phyloP scores from a whole-genome alignment of 306 rosid genomes.

The Cicer judaicum region DNA sequence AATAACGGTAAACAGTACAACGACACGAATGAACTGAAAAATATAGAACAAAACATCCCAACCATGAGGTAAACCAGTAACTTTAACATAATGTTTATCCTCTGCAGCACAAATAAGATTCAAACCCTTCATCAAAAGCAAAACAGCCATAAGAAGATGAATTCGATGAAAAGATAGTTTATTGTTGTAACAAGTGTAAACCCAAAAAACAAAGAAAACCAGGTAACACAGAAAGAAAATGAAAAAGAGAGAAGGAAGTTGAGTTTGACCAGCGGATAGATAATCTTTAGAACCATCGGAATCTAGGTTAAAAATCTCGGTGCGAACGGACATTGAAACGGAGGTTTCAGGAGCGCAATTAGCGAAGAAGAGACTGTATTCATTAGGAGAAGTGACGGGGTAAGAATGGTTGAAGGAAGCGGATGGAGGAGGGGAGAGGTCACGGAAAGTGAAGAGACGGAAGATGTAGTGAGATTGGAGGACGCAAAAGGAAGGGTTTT shows the following conservation, averaged over 20 bases:
- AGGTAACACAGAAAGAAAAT: slow-evolving; percentile 62
- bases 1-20: slow-evolving; percentile 77
- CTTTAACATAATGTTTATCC: slow-evolving; percentile 85
- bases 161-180: slow-evolving; percentile 73
- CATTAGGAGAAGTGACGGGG: slow-evolving; percentile 74
- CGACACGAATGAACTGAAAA: slow-evolving; percentile 84
- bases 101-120: slow-evolving; percentile 86
- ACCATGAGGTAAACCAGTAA: slow-evolving; percentile 87
- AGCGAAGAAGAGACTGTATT: slow-evolving; percentile 86
- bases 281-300: slow-evolving; percentile 61
- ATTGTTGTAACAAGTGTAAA: slow-evolving; percentile 54
- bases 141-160: slow-evolving; percentile 71
- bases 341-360: slow-evolving; percentile 78
- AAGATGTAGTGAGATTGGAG: slow-evolving; percentile 67
- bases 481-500: slow-evolving; percentile 76
- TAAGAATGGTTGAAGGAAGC: slow-evolving; percentile 61
- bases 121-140: slow-evolving; percentile 73
- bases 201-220: slow-evolving; percentile 67
- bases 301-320: slow-evolving; percentile 73
- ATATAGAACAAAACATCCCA: slow-evolving; percentile 94
- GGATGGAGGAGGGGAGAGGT: slow-evolving; percentile 71
- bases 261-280: slow-evolving; percentile 92
- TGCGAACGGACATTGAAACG: slow-evolving; percentile 76
- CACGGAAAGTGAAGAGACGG: slow-evolving; percentile 68
- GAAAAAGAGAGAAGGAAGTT: slow-evolving; percentile 70